Percentiles rank a stretch among this genome's conserved stretches.
Evolutionary conservation across 169 alveolate genomes (phyloP).

Genomic region (Cryptosporidium ubiquitum): DNA sequence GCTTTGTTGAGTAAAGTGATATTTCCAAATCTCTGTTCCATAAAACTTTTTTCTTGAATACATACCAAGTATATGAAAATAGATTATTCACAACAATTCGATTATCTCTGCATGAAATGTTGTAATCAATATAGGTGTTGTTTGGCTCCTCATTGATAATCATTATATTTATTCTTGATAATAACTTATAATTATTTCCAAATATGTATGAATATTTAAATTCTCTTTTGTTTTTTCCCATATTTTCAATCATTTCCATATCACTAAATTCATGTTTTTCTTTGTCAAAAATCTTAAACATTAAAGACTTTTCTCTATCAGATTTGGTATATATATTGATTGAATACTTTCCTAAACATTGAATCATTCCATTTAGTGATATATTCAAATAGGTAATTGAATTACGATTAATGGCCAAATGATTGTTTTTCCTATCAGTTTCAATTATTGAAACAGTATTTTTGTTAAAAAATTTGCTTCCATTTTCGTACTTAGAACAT

Average conservation of each 20-base stretch:
- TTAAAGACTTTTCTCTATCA: neutral
- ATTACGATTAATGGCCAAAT: neutral
- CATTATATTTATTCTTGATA: neutral
- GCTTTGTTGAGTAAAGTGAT: neutral
- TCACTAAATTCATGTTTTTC: conserved; percentile 13
- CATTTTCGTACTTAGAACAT: conserved; percentile 32
- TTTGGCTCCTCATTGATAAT: neutral
- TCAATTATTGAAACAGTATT: neutral
- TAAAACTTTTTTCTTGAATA: neutral
- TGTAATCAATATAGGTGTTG: neutral
- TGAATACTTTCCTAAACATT: neutral
- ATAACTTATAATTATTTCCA: neutral
- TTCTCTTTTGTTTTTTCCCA: neutral
- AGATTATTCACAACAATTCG: neutral
- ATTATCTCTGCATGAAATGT: neutral
- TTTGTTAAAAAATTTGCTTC: neutral
- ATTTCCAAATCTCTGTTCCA: neutral
- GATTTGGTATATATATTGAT: neutral
- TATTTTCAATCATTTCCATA: neutral
- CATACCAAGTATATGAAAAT: neutral
- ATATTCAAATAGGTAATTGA: conserved; percentile 19
- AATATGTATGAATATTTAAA: neutral
- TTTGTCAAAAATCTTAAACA: neutral
- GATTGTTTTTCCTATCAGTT: neutral
- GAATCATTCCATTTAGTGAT: neutral